These are phyloP conservation scores for Nelumbo lutea DNA, from an alignment of 164 flowering plant genomes.

Conservation along the genomic window DNA sequence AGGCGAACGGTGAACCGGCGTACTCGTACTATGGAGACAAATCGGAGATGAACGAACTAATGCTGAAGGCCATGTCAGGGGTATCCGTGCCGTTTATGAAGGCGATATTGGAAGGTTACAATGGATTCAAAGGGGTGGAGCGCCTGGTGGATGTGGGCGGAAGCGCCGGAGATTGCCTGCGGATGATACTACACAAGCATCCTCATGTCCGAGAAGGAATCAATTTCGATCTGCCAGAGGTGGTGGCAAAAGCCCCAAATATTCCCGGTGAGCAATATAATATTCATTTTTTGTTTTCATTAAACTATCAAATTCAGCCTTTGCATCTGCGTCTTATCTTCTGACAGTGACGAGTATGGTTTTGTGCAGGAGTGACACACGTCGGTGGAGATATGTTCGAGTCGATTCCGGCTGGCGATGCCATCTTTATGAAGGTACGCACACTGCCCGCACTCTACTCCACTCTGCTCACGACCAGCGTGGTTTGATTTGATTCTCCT, in stretches of 20 bases:
- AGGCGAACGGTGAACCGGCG: conserved; percentile 61
- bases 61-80: conserved; percentile 73
- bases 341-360: not conserved
- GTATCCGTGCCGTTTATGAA: conserved; percentile 75
- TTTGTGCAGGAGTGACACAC: conserved; percentile 48
- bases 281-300: not conserved
- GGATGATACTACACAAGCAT: conserved; percentile 48
- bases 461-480: too few relatives aligned
- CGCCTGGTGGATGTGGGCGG: conserved; percentile 77
- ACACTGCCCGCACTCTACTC: not conserved
- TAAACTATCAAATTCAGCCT: too few relatives aligned
- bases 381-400: conserved; percentile 77
- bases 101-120: conserved; percentile 52
- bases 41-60: conserved; percentile 66
- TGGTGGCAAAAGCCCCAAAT: conserved; percentile 55
- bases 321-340: not conserved
- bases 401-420: conserved; percentile 55
- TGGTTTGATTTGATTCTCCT: too few relatives aligned
- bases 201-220: conserved; percentile 42
- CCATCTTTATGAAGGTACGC: conserved; percentile 68
- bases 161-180: conserved; percentile 68
- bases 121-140: conserved; percentile 47
- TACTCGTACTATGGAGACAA: conserved; percentile 50
- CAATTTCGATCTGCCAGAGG: conserved; percentile 78
- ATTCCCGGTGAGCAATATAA: conserved; percentile 37